Conservation (phyloP, 768 basidiomycete genomes). For the Lactarius pseudohatsudake region DNA sequence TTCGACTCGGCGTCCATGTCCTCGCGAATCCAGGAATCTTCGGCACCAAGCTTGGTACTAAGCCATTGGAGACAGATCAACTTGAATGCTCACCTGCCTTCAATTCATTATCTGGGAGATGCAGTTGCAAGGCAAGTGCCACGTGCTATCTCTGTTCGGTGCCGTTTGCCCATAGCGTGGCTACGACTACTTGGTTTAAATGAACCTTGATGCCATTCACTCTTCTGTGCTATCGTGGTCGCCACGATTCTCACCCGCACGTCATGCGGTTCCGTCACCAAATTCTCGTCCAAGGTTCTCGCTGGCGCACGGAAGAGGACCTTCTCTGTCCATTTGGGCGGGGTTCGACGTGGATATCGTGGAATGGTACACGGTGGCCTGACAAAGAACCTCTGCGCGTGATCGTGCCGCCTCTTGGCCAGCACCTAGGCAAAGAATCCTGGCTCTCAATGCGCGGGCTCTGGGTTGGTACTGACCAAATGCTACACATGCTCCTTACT, state of each 20-base stretch:
- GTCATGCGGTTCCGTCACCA: not conserved
- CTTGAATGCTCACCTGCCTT: not conserved
- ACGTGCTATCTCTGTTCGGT: not conserved
- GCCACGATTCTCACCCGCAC: not conserved
- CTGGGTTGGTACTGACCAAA: not conserved
- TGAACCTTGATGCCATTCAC: not conserved
- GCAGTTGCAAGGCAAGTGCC: not conserved
- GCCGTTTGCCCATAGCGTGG: not conserved
- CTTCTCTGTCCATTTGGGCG: not conserved
- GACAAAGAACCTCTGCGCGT: not conserved
- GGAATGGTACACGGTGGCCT: not conserved
- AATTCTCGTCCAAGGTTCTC: not conserved
- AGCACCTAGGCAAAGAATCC: not conserved
- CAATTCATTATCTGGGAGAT: not conserved
- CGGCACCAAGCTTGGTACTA: not conserved
- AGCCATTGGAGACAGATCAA: not conserved
- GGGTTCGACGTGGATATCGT: not conserved
- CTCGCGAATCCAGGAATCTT: not conserved
- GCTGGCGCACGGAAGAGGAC: not conserved
- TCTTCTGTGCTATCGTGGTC: not conserved
- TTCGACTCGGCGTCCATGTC: not conserved
- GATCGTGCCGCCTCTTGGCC: not conserved
- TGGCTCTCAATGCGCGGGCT: not conserved
- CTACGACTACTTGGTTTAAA: not conserved
- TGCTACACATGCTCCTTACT: not conserved